phyloP scores from a whole-genome alignment of 345 rosid genomes.

The Reutealis trisperma region DNA sequence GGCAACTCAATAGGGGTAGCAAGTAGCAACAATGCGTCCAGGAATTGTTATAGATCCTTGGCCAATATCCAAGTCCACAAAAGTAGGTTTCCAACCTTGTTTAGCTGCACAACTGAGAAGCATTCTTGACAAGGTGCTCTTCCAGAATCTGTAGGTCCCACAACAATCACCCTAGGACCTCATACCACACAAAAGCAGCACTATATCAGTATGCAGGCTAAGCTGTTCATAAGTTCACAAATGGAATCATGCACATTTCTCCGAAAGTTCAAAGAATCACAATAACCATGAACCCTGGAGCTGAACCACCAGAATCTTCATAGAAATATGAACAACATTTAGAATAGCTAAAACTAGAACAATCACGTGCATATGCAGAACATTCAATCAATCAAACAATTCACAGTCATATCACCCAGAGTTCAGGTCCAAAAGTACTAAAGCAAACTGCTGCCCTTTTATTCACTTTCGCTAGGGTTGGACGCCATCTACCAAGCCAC shows the following conservation, averaged over 20 bases:
- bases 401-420: background rate
- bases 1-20: slow-evolving; percentile 91
- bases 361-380: background rate
- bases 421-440: background rate
- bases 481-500: background rate
- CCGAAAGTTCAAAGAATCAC: background rate
- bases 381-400: background rate
- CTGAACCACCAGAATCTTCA: background rate
- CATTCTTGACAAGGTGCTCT: slow-evolving; percentile 86
- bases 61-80: slow-evolving; percentile 87
- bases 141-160: slow-evolving; percentile 91
- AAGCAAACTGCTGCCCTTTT: background rate
- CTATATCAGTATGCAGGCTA: background rate
- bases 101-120: slow-evolving; percentile 98
- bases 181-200: slow-evolving; percentile 22
- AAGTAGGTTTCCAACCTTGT: slow-evolving; percentile 87
- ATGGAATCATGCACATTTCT: background rate
- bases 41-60: slow-evolving; percentile 91
- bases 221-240: background rate
- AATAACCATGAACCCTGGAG: background rate
- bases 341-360: background rate
- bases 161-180: slow-evolving; percentile 92
- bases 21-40: slow-evolving; percentile 87
- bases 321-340: background rate
- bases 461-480: background rate